These are phyloP conservation scores for Eimeria sp. DNA, from an alignment of 169 alveolate genomes.

Conservation along the genomic window DNA sequence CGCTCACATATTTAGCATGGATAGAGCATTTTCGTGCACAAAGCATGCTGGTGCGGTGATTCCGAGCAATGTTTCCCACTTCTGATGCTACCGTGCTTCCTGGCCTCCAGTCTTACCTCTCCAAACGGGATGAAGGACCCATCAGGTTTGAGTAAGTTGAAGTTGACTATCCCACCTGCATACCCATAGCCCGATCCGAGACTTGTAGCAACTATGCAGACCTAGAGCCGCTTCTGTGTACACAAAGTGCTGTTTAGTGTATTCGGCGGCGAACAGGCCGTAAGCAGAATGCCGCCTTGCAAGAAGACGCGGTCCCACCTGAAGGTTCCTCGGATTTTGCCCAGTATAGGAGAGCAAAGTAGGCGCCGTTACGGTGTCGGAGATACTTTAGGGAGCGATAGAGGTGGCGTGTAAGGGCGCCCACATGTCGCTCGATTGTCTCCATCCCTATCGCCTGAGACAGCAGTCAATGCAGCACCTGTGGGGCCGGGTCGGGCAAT, in stretches of 20 bases:
- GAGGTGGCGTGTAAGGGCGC: constrained; percentile 76
- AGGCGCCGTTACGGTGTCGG: constrained; percentile 71
- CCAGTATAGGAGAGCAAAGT: constrained; percentile 41
- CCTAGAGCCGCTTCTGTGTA: neutral
- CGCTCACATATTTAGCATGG: neutral
- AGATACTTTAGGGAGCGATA: constrained; percentile 37
- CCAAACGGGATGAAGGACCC: constrained; percentile 81
- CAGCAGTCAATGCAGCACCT: neutral
- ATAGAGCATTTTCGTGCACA: neutral
- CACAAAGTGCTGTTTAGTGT: neutral
- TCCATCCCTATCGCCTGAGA: constrained; percentile 83
- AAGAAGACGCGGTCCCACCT: neutral
- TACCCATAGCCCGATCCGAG: neutral
- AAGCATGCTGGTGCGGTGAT: neutral
- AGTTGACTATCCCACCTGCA: constrained; percentile 85
- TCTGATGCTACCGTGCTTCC: no score
- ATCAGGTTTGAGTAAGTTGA: constrained; percentile 85
- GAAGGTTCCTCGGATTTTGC: constrained; percentile 11
- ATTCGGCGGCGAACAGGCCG: neutral
- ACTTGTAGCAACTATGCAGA: neutral
- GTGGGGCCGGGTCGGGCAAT: no score
- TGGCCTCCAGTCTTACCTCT: neutral
- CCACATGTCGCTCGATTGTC: constrained; percentile 82
- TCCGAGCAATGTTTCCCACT: neutral
- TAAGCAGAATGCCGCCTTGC: no score